Evolutionary conservation across 2,329 filamentous ascomycete genomes (phyloP).

Genomic region (Anthostomella pinea): DNA sequence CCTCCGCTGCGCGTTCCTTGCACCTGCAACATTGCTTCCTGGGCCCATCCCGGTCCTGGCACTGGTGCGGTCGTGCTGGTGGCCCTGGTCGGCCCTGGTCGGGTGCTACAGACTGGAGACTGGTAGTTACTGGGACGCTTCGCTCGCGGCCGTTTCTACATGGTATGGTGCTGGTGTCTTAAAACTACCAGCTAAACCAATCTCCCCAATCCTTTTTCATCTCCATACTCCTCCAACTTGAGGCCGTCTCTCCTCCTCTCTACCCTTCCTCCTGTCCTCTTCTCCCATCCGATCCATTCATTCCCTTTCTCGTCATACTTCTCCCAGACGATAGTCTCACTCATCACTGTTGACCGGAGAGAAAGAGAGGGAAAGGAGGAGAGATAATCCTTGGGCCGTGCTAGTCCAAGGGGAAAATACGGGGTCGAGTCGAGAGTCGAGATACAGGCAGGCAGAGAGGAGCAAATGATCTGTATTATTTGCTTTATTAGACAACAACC

Average conservation of each 20-base stretch:
- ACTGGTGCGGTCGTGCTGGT: slow-evolving; percentile 6
- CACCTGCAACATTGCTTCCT: too few species aligned
- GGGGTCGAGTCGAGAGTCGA: slow-evolving; percentile 23
- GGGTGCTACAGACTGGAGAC: slow-evolving; percentile 1
- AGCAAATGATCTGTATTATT: slow-evolving; percentile 23
- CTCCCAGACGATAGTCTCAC: slow-evolving; percentile 43
- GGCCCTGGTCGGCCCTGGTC: slow-evolving; percentile 2
- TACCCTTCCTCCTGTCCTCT: slow-evolving; percentile 35
- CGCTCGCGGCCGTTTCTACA: slow-evolving; percentile 13
- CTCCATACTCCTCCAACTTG: slow-evolving; percentile 54
- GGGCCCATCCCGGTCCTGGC: slow-evolving; percentile 20
- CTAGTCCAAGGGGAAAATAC: slow-evolving; percentile 23
- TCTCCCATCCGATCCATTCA: slow-evolving; percentile 50
- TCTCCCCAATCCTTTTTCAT: slow-evolving; percentile 57
- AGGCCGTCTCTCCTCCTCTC: slow-evolving; percentile 36
- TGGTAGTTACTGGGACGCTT: too few species aligned
- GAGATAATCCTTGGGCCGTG: slow-evolving; percentile 27
- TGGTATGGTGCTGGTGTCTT: slow-evolving; percentile 36
- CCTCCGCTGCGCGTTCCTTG: slow-evolving; percentile 9
- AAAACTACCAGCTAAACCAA: slow-evolving; percentile 41
- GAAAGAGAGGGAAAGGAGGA: slow-evolving; percentile 34
- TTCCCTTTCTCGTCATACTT: slow-evolving; percentile 44
- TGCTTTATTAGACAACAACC: slow-evolving; percentile 25
- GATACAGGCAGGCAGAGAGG: slow-evolving; percentile 7
- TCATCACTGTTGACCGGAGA: too few species aligned